A percentile compares a stretch with the other conserved stretches of the same genome.
phyloP scores from a whole-genome alignment of 331 rosid species.

The Saraca asoca region DNA sequence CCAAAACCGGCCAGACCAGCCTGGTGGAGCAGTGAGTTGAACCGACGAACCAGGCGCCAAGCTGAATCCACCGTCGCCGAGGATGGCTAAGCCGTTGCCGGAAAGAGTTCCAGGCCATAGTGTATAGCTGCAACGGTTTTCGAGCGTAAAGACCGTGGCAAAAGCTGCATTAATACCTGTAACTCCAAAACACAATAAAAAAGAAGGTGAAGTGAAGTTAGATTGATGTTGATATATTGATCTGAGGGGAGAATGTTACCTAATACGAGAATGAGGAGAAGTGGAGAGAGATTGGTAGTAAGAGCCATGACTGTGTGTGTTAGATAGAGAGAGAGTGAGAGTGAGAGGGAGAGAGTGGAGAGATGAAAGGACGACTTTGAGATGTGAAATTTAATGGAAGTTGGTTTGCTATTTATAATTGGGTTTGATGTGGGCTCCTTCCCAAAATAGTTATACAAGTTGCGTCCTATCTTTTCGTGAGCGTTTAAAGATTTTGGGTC shows the following conservation, averaged over 20 bases:
- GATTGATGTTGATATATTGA: too few species aligned
- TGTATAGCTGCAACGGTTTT: slow-evolving; percentile 62
- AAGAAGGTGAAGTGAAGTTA: too few species aligned
- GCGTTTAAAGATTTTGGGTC: slow-evolving; percentile 39
- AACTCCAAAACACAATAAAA: neutral
- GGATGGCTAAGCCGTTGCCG: slow-evolving; percentile 55
- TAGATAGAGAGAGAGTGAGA: neutral
- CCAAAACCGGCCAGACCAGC: slow-evolving; percentile 97
- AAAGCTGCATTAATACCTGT: slow-evolving; percentile 41
- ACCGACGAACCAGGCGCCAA: slow-evolving; percentile 43
- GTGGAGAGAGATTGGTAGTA: slow-evolving; percentile 19
- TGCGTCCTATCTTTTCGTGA: slow-evolving; percentile 50
- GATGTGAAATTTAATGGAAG: neutral
- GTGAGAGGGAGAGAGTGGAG: neutral
- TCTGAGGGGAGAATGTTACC: slow-evolving; percentile 36
- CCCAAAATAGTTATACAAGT: too few species aligned
- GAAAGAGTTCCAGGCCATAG: slow-evolving; percentile 89
- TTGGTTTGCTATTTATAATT: slow-evolving; percentile 32
- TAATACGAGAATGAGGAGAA: slow-evolving; percentile 37
- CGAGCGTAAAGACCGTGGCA: slow-evolving; percentile 55
- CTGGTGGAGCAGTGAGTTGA: slow-evolving; percentile 55
- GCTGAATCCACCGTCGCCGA: slow-evolving; percentile 69
- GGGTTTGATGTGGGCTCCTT: too few species aligned
- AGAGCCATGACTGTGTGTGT: slow-evolving; percentile 43
- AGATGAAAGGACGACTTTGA: neutral